Percentiles rank a stretch among this genome's conserved stretches.
Conservation (phyloP, 805 yeast species). For the Monosporozyma aerobia region DNA sequence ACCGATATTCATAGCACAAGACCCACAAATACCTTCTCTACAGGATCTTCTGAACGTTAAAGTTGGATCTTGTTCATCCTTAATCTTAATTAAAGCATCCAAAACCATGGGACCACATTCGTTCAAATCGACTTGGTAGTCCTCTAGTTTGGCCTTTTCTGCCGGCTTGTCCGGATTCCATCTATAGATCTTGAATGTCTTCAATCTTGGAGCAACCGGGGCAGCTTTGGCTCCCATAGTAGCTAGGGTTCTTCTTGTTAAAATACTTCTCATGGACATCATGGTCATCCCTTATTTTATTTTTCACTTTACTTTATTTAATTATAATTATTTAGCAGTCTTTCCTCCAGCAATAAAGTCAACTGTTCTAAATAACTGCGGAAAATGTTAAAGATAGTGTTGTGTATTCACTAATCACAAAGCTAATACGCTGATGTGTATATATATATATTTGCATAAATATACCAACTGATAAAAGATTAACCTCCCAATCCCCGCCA, state of each 20-base stretch:
- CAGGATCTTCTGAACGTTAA: constrained; percentile 96
- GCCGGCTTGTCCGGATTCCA: constrained; percentile 98
- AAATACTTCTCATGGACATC: constrained; percentile 1
- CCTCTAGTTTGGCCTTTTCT: constrained; percentile 77
- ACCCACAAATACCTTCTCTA: constrained; percentile 99
- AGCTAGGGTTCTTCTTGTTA: constrained; percentile 1
- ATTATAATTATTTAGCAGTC: not conserved
- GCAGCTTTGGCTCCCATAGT: constrained; percentile 10
- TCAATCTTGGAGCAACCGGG: constrained; percentile 46
- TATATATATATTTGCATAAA: not conserved
- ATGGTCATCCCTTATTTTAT: not conserved
- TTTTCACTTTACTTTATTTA: not conserved
- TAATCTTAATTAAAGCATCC: constrained; percentile 89
- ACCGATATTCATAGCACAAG: constrained; percentile 99
- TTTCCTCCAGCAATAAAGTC: not conserved
- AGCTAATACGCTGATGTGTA: not conserved
- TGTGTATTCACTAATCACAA: not conserved
- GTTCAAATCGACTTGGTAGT: constrained; percentile 77
- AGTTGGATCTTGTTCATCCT: constrained; percentile 93
- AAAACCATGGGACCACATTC: constrained; percentile 96
- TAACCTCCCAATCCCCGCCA: not conserved
- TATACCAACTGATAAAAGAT: not conserved
- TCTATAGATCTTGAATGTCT: constrained; percentile 88
- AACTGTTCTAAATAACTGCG: not conserved
- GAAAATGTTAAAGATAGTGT: not conserved